Conservation (phyloP, 306 rosid species). For the barrel medic (Medicago truncatula) region MtrunA17r5.0-ANR NC_053042.1:5156001-5156500, state of each 20-base stretch:
- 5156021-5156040: background rate
- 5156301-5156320: background rate
- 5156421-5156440: background rate
- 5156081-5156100: background rate
- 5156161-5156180: background rate
- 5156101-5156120: background rate
- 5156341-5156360: background rate
- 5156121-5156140: background rate
- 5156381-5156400: background rate
- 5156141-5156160: background rate
- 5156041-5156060: background rate
- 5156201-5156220: background rate
- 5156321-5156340: background rate
- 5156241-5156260: background rate
- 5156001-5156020: background rate
- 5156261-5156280: background rate
- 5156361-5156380: background rate
- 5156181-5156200: background rate
- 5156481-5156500: conserved; percentile 61
- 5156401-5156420: background rate
- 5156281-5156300: background rate
- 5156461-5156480: conserved; percentile 59
- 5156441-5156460: background rate
- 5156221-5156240: background rate
- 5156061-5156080: conserved; percentile 3